Evolutionary conservation across 2,329 filamentous ascomycete genomes (phyloP), one percentile per base, ranked within the genome.

Genomic region (Chaetomium sp.): DNA sequence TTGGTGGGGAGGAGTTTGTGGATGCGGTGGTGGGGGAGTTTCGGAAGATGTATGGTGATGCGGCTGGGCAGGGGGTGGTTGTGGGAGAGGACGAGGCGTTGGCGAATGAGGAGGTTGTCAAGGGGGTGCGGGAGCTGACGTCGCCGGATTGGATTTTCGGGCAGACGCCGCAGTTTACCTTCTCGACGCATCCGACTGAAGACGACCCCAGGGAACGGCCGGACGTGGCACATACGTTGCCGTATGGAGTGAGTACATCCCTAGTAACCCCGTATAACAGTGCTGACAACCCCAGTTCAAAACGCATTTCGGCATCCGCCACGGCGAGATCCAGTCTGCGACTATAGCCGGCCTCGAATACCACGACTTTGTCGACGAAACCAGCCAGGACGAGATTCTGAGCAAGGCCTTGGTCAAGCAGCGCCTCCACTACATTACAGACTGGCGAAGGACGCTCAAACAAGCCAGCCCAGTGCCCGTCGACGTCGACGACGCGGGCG

Each of bases 141-240:
- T 88, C 87, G 0, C 76, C 79, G 3, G 85, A 87, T 12, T 97
- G 93, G 92, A 89, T 90, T 64, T 97, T 90, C 76, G 85, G 85
- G 2, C 93, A 97, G 78, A 97, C 93, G 1, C 93, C 93, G 1
- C 88, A 89, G 62, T 97, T 97, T 75, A 87, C 84, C 8, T 87
- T 94, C 70, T 87, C 85, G 3, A 87, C 84, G 3, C 79, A 84
- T 74, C 77, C 88, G 45, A 83, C 82, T 67, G 80, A 86, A 68
- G 80, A 86, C 50, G 81, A 90, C 76, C 79, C 85, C 63, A 78
- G 87, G 63, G 77, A 82, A 65, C 79, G 86, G 47, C 85, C 86
- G 13, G 75, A 79, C 25, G 76, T 89, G 3, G 80, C 80, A 4
- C 65, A 77, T 77, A 50, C 4, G 1, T 21, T 66, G 31, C 62